Evolutionary conservation across 352 stramenopile species (phyloP), one percentile per base, ranked within the genome.

Genomic region (Globisporangium alternatum): DNA sequence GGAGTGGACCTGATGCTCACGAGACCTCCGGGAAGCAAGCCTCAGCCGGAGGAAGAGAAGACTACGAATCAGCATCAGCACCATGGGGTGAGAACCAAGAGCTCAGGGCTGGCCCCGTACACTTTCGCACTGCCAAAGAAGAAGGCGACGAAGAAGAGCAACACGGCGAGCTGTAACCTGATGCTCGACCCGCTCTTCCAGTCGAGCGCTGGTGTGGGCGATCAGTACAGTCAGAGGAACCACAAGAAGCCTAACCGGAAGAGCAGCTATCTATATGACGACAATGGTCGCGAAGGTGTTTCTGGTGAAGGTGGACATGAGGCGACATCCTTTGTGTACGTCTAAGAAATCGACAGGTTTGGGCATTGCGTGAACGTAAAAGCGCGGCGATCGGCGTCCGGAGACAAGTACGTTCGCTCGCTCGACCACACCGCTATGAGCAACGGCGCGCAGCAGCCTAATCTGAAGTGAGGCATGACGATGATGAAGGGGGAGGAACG

Each of bases 151-250:
- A 70, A 41, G 7, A 57, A 56, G 13, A 68, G 52, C 41, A 71
- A 79, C 22, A 65, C 69, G 33, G 66, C 44, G 3, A 69, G 70
- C 13, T 55, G 25, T 5, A 65, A 56, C 15, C 68, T 90, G 28
- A 90, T 90, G 81, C 72, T 92, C 9, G 83, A 92, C 48, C 81
- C 81, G 13, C 71, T 90, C 2, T 92, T 90, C 65, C 76, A 86
- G 37, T 70, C 71, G 13, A 65, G 22, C 3, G 3, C 60, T 9
- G 35, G 33, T 44, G 8, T n/a, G 37, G 17, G 44, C 10, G 17
- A 43, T 31, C 43, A 43, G 15, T 22, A 60, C 4, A 39, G 43
- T 31, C 43, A 55, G n/a, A 45, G 33, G 31, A n/a, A 59, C 30
- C 47, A 49, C 30, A 69, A 55, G 58, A 70, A 52, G 39, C 33